Evolutionary conservation across 2,329 filamentous ascomycete genomes (phyloP).

Genomic region (Cordyceps cicadae): DNA sequence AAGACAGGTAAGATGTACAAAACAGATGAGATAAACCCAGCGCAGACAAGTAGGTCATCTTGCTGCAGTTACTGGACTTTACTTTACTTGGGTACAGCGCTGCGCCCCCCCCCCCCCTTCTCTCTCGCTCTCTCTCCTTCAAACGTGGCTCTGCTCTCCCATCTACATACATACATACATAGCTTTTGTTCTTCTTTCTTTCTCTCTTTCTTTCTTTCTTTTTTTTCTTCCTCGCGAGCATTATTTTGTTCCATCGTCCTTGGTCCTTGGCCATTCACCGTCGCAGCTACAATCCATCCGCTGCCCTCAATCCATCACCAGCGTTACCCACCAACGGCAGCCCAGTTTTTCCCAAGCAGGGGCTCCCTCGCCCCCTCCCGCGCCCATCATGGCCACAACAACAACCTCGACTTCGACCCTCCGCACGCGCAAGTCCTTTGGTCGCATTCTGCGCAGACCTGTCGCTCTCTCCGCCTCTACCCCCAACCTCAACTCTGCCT

Average conservation of each 20-base stretch:
- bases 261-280: not conserved
- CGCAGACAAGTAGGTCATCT: not conserved
- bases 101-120: not conserved
- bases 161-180: slow-evolving; percentile 1
- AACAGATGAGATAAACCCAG: no score
- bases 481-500: slow-evolving; percentile 49
- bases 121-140: not conserved
- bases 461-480: slow-evolving; percentile 42
- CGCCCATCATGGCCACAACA: slow-evolving; percentile 11
- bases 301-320: not conserved
- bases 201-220: no score
- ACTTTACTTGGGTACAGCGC: not conserved
- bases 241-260: not conserved
- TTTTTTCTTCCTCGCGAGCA: not conserved
- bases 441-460: slow-evolving; percentile 36
- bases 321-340: not conserved
- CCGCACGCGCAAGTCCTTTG: slow-evolving; percentile 13
- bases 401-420: slow-evolving; percentile 12
- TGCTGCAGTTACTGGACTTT: not conserved
- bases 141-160: not conserved
- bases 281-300: not conserved
- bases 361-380: slow-evolving; percentile 1
- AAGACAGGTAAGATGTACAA: no score
- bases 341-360: not conserved
- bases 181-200: not conserved